Evolutionary conservation across 495 filamentous ascomycete genomes (phyloP).

Genomic region (Patellaria atrata): DNA sequence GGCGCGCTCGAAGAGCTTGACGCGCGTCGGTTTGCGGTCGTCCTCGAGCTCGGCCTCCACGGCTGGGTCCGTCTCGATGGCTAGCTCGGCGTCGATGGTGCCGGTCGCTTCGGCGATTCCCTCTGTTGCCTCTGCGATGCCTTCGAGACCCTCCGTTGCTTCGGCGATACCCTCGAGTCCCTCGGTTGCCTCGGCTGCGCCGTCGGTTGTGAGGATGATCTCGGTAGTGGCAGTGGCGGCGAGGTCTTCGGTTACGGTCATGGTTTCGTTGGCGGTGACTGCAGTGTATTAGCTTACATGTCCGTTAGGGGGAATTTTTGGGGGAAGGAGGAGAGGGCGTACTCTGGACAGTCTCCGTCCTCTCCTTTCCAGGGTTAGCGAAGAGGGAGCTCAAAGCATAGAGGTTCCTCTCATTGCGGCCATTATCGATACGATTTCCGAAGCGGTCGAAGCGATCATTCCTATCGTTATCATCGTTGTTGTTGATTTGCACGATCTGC

Average conservation of each 20-base stretch:
- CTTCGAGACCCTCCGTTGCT: too few species aligned
- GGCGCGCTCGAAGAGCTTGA: constrained; percentile 11
- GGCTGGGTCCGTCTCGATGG: neutral
- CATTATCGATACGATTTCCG: too few species aligned
- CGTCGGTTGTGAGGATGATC: too few species aligned
- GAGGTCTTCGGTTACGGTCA: constrained; percentile 10
- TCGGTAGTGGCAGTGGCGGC: too few species aligned
- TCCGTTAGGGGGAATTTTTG: neutral
- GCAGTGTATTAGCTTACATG: constrained; percentile 2
- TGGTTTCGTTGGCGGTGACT: constrained; percentile 10
- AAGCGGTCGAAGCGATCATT: too few species aligned
- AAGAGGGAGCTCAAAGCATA: constrained; percentile 15
- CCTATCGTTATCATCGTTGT: constrained; percentile 13
- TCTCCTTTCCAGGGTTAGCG: constrained; percentile 13
- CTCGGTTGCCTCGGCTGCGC: too few species aligned
- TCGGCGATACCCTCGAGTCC: too few species aligned
- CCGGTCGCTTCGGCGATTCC: neutral
- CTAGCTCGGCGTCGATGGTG: neutral
- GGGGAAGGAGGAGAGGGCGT: constrained; percentile 3
- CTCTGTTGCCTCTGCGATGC: neutral
- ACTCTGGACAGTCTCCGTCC: constrained; percentile 16
- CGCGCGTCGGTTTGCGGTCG: too few species aligned
- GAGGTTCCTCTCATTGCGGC: constrained; percentile 6
- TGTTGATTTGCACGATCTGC: constrained; percentile 9
- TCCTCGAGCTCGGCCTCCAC: constrained; percentile 2